Percentiles rank a stretch among this genome's conserved stretches.
Conservation (phyloP, 176 grass and related monocot genomes). For the Phragmites australis region DNA sequence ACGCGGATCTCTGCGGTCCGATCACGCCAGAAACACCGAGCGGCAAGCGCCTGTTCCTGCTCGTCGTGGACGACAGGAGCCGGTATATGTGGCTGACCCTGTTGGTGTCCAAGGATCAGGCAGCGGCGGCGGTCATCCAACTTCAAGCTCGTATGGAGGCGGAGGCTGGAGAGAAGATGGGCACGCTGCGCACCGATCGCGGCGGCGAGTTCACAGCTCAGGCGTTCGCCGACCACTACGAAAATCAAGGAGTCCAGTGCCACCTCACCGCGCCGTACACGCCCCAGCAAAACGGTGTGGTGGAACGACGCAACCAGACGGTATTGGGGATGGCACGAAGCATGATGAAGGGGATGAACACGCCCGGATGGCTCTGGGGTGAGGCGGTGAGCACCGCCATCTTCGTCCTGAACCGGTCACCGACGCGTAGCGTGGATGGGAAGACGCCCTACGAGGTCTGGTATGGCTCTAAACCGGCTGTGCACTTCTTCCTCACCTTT, state of each 20-base stretch:
- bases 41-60: not conserved
- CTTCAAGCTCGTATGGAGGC: too few species aligned
- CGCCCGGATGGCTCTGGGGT: not conserved
- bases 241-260: not conserved
- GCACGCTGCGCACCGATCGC: not conserved
- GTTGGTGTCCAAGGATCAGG: not conserved
- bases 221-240: not conserved
- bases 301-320: not conserved
- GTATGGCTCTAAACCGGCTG: too few species aligned
- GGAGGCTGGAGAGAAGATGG: not conserved
- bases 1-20: not conserved
- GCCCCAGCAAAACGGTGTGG: not conserved
- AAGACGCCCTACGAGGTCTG: too few species aligned
- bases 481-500: not conserved
- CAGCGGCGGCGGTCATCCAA: too few species aligned
- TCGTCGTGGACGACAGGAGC: not conserved
- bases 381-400: not conserved
- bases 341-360: not conserved
- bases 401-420: not conserved
- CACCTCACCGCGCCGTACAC: not conserved
- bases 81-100: not conserved
- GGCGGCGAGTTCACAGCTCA: not conserved
- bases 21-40: not conserved
- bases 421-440: too few species aligned
- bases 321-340: not conserved